Base-by-base conservation (phyloP, 2,329 filamentous ascomycete genomes). In the Periconia sp. region DNA sequence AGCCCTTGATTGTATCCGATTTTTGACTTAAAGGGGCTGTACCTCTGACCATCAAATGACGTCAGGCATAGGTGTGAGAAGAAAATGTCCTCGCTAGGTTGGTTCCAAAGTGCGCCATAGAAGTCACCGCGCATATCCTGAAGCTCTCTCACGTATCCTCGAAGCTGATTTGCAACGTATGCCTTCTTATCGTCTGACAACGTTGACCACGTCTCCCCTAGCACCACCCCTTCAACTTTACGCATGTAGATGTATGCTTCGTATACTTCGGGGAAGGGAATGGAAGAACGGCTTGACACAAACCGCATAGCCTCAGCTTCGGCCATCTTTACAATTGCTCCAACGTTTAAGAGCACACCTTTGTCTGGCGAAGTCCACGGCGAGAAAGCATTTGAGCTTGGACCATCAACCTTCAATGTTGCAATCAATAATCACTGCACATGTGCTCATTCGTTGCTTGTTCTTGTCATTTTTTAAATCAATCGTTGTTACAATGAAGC, bases 211-310 rank as follows among this genome's bases (percentile, higher is more conserved):
- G 54, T 53, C 3, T 51, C 35, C 13, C 49, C 33, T 18, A 63
- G 45, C n/a, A 33, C 42, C n/a, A 18, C 27, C 27, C 60, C 57
- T n/a, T 52, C 44, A 6, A 53, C 49, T 27, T 53, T 57, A 11
- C 53, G 55, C 58, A 63, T 58, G 45, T 54, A 57, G 17, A 63
- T 61, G 44, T 59, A 59, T 13, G 56, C 56, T 14, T 53, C 53
- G 43, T 59, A 53, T n/a, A 62, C 60, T 42, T 54, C 49, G 17
- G 56, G 53, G n/a, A 62, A 50, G 44, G 56, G 58, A 17, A 59
- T 47, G 27, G 56, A 45, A 14, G 58, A 56, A 30, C 41, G 48
- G 8, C 45, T 52, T 19, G 56, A 46, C 45, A 61, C 48, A 41
- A 59, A 57, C 23, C 47, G 58, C 50, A 61, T 52, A 8, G 58